Evolutionary conservation across 2,329 filamentous ascomycete species (phyloP), one percentile per base, ranked within the genome.

Genomic region (Aspergillus ibericus): DNA sequence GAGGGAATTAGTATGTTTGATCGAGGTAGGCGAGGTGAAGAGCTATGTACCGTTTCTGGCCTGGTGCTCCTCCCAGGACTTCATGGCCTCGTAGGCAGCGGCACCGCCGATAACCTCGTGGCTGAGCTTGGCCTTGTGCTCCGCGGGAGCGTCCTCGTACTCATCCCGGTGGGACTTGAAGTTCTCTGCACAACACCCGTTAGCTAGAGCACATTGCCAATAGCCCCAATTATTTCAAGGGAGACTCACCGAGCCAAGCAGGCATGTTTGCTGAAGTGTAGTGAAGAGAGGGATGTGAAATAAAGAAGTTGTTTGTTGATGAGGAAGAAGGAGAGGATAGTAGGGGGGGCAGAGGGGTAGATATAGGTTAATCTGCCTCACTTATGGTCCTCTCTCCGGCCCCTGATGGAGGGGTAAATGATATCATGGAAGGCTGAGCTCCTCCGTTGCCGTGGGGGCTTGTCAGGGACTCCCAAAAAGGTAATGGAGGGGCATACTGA

Each of bases 31-130:
- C 10, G 3, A 44, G 16, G 5, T 2, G 12, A 16, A 1, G n/a
- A n/a, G 16, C 16, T 1, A 44, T 69, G 20, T 78, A 86, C 87
- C 90, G 69, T 91, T 82, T 47, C 77, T 77, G 66, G 87, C 86
- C 77, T 92, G 88, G 68, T 84, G 82, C 70, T 92, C 85, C 77
- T 93, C 90, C 70, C 88, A 93, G 29, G 88, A 80, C 81, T 92
- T 91, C 83, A 93, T 89, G 67, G 88, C 91, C 66, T 87, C 88
- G 73, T 92, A 95, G 62, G 88, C 85, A 54, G 90, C 91, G 56
- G 86, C 91, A 62, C 89, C 89, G 61, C 87, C 90, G 56, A 95
- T 74, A 54, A 91, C 72, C 79, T 95, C 90, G 76, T 95, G 90
- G 67, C 83, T 83, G 69, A 90, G 78, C 69, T 83, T 84, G 64